Base-by-base conservation (phyloP, 441 rosid species). In the Gossypium schwendimanii region DNA sequence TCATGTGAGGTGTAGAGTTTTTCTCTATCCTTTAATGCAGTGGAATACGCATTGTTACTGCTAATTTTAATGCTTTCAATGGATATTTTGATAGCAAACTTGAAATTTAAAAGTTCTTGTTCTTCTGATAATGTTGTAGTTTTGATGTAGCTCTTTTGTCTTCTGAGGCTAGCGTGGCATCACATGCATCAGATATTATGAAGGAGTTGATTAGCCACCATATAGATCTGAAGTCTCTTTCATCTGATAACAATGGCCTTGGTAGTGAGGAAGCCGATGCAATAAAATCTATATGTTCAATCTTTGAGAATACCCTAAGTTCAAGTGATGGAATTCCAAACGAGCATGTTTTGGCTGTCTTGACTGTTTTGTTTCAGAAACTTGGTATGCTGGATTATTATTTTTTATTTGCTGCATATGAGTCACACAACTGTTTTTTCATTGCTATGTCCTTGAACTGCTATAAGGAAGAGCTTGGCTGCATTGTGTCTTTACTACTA, bases 141-240 rank as follows among this genome's bases (percentile, higher is more conserved):
- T 70, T 83, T 84, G 70, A 14, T 78, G 36, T 77, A 94, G 97
- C 92, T 79, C 88, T 91, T 83, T 77, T 92, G 81, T 83, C 76
- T 77, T 86, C 79, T 49, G 83, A 78, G 79, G 81, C 82, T 36
- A 77, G 76, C 23, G 69, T 72, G 76, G 88, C 99, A 77, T 85
- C 90, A 39, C 84, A 81, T 73, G 88, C 88, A 75, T 83, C 92
- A 61, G 55, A 63, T 75, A 78, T 85, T 74, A 33, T 91, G 62
- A 94, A 81, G 83, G 86, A 89, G 74, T 76, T 94, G 87, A 82
- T 94, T 68, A 81, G 66, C 69, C 76, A 71, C 73, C 77, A 75
- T 74, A 45, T 89, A 2, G 83, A 88, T 82, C 63, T 58, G 28
- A 75, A 78, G 66, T 67, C 72, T 73, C 74, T 84, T 69, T 60